These are phyloP conservation scores for Zychaea mexicana DNA, from an alignment of 371 early-diverging fungal genomes.

Conservation along the genomic window DNA sequence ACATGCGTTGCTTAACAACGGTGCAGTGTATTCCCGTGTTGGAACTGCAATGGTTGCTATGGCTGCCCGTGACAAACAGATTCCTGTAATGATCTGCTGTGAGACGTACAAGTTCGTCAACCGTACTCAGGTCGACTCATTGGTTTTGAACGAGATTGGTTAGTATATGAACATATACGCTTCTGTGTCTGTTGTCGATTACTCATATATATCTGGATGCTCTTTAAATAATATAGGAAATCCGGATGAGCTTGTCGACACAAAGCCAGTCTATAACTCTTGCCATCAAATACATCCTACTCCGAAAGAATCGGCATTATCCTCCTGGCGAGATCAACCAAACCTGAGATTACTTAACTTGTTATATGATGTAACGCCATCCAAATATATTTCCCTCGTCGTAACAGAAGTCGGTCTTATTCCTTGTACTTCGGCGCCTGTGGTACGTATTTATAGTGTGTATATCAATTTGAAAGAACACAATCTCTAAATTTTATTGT, in stretches of 20 bases:
- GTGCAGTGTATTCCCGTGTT: conserved; percentile 88
- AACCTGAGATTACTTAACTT: conserved; percentile 85
- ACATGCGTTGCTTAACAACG: conserved; percentile 90
- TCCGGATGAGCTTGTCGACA: conserved; percentile 78
- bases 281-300: conserved; percentile 18
- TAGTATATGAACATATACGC: too few relatives aligned
- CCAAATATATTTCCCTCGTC: conserved; percentile 88
- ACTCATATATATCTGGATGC: too few relatives aligned
- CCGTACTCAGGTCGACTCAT: conserved; percentile 90
- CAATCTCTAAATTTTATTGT: background rate
- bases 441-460: conserved; percentile 60
- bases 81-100: conserved; percentile 95
- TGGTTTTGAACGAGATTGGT: conserved; percentile 96
- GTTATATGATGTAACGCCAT: conserved; percentile 94
- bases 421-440: conserved; percentile 92
- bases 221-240: conserved; percentile 50
- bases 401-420: conserved; percentile 94
- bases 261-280: conserved; percentile 41
- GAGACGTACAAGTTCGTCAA: conserved; percentile 97
- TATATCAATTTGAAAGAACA: background rate
- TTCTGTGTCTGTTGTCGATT: too few relatives aligned
- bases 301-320: conserved; percentile 31
- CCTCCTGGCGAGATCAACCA: conserved; percentile 67
- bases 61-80: conserved; percentile 84
- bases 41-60: conserved; percentile 94